phyloP scores from a whole-genome alignment of 2,329 filamentous ascomycete species.

The Elsinoe ampelina region DNA sequence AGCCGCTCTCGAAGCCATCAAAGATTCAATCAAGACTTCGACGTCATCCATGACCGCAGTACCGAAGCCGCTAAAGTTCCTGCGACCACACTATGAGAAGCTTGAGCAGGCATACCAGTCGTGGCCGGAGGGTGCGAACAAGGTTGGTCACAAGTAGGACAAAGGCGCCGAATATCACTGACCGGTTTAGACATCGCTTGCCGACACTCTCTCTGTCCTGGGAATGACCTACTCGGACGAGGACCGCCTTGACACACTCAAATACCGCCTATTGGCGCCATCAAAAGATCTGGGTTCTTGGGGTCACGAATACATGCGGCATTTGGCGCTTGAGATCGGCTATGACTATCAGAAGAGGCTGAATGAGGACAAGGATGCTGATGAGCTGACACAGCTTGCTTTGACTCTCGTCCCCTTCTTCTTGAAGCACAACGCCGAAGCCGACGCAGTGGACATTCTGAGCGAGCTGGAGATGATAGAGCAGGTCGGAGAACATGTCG shows the following conservation, averaged over 20 bases:
- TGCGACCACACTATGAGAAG: slow-evolving; percentile 90
- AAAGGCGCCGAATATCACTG: not conserved
- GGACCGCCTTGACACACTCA: slow-evolving; percentile 88
- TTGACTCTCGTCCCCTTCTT: slow-evolving; percentile 84
- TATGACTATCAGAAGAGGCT: slow-evolving; percentile 85
- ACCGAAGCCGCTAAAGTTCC: slow-evolving; percentile 95
- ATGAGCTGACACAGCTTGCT: slow-evolving; percentile 79
- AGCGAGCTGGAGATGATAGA: slow-evolving; percentile 98
- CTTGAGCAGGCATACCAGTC: slow-evolving; percentile 80
- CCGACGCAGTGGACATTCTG: slow-evolving; percentile 92
- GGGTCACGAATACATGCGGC: slow-evolving; percentile 97
- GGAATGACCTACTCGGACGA: slow-evolving; percentile 99
- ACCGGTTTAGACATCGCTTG: slow-evolving; percentile 54
- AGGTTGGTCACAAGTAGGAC: slow-evolving; percentile 42
- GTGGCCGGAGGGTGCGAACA: slow-evolving; percentile 77
- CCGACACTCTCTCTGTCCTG: slow-evolving; percentile 92
- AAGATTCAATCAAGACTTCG: slow-evolving; percentile 96
- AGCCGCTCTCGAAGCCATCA: slow-evolving; percentile 88
- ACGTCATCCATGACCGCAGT: slow-evolving; percentile 99
- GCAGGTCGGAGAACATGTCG: slow-evolving; percentile 75
- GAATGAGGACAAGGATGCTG: slow-evolving; percentile 71
- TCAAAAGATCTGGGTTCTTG: slow-evolving; percentile 90
- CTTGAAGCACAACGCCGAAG: slow-evolving; percentile 93
- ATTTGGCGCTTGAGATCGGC: slow-evolving; percentile 90
- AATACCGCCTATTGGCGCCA: slow-evolving; percentile 83